phyloP scores from a whole-genome alignment of 257 asterid species.

The Forsythia viridissima region DNA sequence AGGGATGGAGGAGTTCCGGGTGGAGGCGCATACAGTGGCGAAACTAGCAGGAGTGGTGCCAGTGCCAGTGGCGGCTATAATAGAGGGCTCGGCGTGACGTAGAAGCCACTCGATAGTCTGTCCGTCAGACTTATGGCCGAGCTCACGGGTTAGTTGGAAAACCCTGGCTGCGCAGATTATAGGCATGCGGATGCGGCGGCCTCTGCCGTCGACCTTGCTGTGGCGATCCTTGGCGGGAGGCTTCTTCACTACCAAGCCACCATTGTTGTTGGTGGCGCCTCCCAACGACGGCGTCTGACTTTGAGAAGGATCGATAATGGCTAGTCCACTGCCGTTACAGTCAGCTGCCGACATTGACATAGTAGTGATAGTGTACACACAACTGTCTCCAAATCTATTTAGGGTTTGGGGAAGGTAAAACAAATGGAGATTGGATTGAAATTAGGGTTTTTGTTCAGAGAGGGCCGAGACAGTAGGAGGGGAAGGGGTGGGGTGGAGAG shows the following conservation, averaged over 20 bases:
- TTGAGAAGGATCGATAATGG: background rate
- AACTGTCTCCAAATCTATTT: background rate
- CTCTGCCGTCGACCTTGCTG: background rate
- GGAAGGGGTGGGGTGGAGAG: background rate
- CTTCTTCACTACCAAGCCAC: background rate
- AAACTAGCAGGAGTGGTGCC: constrained; percentile 1
- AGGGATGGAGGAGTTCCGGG: background rate
- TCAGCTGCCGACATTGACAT: constrained; percentile 4
- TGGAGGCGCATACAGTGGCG: background rate
- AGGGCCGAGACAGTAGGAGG: background rate
- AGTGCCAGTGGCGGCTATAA: background rate
- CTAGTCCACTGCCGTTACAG: background rate
- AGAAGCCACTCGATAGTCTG: constrained; percentile 5
- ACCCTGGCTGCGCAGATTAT: constrained; percentile 3
- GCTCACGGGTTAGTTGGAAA: background rate
- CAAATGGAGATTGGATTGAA: background rate
- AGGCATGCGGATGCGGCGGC: constrained; percentile 5
- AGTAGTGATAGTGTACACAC: background rate
- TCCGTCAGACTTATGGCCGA: background rate
- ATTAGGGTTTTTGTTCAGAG: background rate
- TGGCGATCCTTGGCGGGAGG: background rate
- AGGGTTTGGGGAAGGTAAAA: background rate
- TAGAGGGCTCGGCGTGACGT: background rate
- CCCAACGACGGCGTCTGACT: background rate
- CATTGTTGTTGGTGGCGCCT: background rate